A percentile compares a stretch with the other conserved stretches of the same genome.
phyloP scores from a whole-genome alignment of 2,329 filamentous ascomycete genomes.

The Colletotrichum orchidophilum region DNA sequence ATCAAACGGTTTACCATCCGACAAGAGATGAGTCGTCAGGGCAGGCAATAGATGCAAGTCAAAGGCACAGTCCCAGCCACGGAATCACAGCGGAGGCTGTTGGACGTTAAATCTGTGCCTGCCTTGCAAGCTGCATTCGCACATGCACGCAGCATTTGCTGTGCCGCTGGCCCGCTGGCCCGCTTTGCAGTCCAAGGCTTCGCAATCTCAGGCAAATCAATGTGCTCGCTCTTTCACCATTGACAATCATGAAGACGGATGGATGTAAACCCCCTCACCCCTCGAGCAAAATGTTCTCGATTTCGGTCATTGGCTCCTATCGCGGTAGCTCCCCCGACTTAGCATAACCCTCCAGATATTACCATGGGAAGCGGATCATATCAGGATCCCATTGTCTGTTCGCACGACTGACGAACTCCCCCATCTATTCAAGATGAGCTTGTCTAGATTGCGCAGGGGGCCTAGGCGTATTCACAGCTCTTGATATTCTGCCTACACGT shows the following conservation, averaged over 20 bases:
- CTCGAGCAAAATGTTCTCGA: neutral
- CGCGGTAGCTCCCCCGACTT: constrained; percentile 9
- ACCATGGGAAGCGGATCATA: constrained; percentile 24
- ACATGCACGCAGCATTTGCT: constrained; percentile 8
- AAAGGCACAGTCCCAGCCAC: constrained; percentile 15
- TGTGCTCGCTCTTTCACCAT: neutral
- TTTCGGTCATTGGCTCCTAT: constrained; percentile 22
- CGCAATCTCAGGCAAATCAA: constrained; percentile 2
- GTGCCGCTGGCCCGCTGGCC: constrained; percentile 7
- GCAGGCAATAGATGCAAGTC: constrained; percentile 8
- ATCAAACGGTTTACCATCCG: neutral
- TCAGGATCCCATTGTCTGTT: constrained; percentile 29
- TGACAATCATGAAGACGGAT: constrained; percentile 2
- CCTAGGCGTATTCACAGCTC: neutral
- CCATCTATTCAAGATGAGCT: neutral
- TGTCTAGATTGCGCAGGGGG: neutral
- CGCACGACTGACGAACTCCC: constrained; percentile 22
- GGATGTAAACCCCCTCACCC: neutral
- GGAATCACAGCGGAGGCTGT: constrained; percentile 5
- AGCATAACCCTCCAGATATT: constrained; percentile 13
- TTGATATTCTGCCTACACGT: neutral
- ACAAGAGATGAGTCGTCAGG: neutral
- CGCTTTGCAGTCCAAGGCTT: neutral
- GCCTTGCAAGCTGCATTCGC: constrained; percentile 5
- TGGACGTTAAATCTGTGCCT: constrained; percentile 12